phyloP scores from a whole-genome alignment of 176 grass and related monocot genomes.

The Dendrocalamus sinicus region DNA sequence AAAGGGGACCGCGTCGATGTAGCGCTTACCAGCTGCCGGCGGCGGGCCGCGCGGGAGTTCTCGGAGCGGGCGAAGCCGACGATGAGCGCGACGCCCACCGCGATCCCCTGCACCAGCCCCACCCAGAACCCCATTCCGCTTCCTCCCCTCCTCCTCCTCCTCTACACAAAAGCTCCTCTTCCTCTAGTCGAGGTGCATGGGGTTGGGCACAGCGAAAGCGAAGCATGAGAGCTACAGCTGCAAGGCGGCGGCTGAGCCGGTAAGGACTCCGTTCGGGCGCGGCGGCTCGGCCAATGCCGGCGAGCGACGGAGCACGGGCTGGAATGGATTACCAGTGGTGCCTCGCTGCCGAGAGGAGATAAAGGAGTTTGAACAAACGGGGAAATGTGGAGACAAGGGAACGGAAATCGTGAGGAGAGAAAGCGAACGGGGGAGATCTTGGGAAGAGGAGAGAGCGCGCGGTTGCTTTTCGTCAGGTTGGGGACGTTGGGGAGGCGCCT shows the following conservation, averaged over 20 bases:
- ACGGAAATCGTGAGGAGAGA: conserved; percentile 42
- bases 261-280: not conserved
- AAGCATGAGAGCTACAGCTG: not conserved
- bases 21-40: conserved; percentile 51
- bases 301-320: conserved; percentile 19
- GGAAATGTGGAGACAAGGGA: conserved; percentile 26
- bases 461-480: conserved; percentile 10
- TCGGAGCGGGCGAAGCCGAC: conserved; percentile 62
- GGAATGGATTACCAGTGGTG: conserved; percentile 37
- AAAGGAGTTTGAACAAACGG: conserved; percentile 11
- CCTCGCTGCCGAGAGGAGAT: not conserved
- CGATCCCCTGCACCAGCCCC: conserved; percentile 58
- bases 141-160: not conserved
- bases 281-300: conserved; percentile 19
- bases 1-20: not conserved
- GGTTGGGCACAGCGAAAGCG: not conserved
- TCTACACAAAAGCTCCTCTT: not conserved
- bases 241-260: not conserved
- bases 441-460: not conserved
- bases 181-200: conserved; percentile 13
- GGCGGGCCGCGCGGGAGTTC: conserved; percentile 55
- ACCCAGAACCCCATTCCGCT: conserved; percentile 57
- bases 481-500: not conserved
- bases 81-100: conserved; percentile 51
- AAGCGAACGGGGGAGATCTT: conserved; percentile 17